Base-by-base conservation (phyloP, 768 basidiomycete species). In the Mycena belliarum region DNA sequence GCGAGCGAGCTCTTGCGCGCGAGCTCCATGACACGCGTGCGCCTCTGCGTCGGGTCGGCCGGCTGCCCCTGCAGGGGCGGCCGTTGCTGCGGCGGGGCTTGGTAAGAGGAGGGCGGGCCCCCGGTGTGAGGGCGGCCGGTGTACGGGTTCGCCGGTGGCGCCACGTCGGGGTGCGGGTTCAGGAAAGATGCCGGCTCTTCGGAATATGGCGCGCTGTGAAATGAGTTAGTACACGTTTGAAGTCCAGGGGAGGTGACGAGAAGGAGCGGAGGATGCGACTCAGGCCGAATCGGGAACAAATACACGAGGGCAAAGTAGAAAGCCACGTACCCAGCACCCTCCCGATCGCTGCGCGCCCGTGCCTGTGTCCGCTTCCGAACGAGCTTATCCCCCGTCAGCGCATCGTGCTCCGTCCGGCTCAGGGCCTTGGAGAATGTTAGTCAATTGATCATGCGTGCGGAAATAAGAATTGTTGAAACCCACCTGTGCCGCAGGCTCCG, bases 321-420 rank as follows among this genome's bases (percentile, higher is more conserved):
- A 42, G 20, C 3, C 23, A 54, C 52, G 20, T 52, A 59, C 58
- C 12, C 29, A 32, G 12, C 29, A 32, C 55, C 66, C 37, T 62
- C 60, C 15, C 69, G 72, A 15, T 80, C 77, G 37, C 83, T 82
- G 23, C 86, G 76, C 65, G 86, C 76, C 60, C 84, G 83, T 52
- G 81, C 95, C 55, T 75, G 74, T 0, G 94, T 97, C 16, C 93
- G 84, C 60, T 86, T 89, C 1, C 95, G 80, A 9, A 95, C 88
- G 43, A 98, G 84, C 55, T 86, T 93, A 51, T 73, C 75, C 66
- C 94, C 88, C 9, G 93, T 89, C 60, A 91, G 82, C 0, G 73
- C 74, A 59, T 95, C 86, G 73, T 97, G 93, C 61, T 96, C 89
- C 53, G 83, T 77, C 20, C 93, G 78, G 1, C 90, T 89, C 20